Conservation (phyloP, 2,329 filamentous ascomycete species). For the Cladophialophora exuberans region DNA sequence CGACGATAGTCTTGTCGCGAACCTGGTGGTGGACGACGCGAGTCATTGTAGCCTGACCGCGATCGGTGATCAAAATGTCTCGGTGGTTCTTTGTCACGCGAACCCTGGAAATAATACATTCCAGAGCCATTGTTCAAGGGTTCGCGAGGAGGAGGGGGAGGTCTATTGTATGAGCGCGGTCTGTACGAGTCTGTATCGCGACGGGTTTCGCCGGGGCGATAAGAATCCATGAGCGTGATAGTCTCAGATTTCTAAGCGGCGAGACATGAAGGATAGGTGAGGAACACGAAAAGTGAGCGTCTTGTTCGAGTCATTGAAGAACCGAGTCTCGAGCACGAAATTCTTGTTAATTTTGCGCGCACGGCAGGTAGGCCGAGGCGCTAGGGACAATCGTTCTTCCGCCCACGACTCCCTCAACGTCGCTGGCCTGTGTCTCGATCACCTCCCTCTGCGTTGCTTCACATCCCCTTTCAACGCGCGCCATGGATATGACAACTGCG, state of each 20-base stretch:
- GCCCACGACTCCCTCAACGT: too few relatives aligned
- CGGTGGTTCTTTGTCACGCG: constrained; percentile 12
- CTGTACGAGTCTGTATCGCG: constrained; percentile 19
- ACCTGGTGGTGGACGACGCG: constrained; percentile 5
- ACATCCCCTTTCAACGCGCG: too few relatives aligned
- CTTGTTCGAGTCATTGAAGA: background rate
- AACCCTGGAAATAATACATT: constrained; percentile 28
- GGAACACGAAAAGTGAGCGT: background rate
- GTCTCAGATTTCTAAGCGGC: background rate
- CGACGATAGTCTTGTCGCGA: constrained; percentile 8
- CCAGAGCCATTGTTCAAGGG: background rate
- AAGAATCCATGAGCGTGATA: constrained; percentile 4
- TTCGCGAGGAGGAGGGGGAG: constrained; percentile 11
- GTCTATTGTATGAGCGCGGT: constrained; percentile 5
- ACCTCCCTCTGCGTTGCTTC: too few relatives aligned
- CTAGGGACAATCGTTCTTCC: too few relatives aligned
- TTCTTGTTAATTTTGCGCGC: too few relatives aligned
- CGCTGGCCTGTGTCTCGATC: too few relatives aligned
- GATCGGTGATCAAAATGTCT: constrained; percentile 1
- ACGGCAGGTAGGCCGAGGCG: too few relatives aligned
- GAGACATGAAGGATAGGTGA: background rate
- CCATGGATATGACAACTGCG: too few relatives aligned
- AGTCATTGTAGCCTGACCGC: constrained; percentile 1
- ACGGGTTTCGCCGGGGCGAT: constrained; percentile 6
- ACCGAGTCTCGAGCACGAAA: too few relatives aligned